These are phyloP conservation scores for Cordia subcordata DNA, from an alignment of 257 asterid species.

Conservation along the genomic window DNA sequence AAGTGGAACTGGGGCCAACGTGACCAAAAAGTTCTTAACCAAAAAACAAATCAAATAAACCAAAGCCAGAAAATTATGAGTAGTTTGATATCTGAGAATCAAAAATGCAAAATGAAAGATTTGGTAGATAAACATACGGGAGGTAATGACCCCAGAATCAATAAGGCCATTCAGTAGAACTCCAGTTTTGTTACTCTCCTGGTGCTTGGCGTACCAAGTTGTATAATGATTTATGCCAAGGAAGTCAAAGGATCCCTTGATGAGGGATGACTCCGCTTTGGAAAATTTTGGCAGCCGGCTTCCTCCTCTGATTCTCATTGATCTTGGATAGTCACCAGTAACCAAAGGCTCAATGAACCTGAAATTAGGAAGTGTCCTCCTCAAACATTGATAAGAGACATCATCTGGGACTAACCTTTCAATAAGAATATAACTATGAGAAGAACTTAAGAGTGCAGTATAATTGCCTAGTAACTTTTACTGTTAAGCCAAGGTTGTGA, in stretches of 20 bases:
- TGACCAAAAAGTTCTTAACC: not conserved
- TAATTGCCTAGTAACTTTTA: not conserved
- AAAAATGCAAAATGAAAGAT: not conserved
- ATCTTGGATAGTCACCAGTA: conserved; percentile 65
- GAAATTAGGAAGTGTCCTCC: conserved; percentile 3
- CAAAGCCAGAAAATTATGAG: not conserved
- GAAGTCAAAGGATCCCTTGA: conserved; percentile 74
- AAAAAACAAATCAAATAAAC: not conserved
- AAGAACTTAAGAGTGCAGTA: too few species aligned
- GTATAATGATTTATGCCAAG: conserved; percentile 91
- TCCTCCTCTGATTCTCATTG: conserved; percentile 63
- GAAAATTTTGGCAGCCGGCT: conserved; percentile 57
- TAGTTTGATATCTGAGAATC: not conserved
- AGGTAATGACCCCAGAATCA: conserved; percentile 51
- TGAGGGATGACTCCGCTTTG: conserved; percentile 33
- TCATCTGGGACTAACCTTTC: too few species aligned
- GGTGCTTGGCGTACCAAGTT: conserved; percentile 63
- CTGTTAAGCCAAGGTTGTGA: not conserved
- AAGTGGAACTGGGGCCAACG: not conserved
- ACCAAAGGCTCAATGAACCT: conserved; percentile 84
- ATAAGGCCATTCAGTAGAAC: conserved; percentile 51
- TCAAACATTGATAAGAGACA: not conserved
- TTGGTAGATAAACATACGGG: conserved; percentile 42
- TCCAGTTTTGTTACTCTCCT: conserved; percentile 39
- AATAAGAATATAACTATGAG: too few species aligned